Conservation (phyloP, 257 asterid genomes). For the Verbena officinalis region DNA sequence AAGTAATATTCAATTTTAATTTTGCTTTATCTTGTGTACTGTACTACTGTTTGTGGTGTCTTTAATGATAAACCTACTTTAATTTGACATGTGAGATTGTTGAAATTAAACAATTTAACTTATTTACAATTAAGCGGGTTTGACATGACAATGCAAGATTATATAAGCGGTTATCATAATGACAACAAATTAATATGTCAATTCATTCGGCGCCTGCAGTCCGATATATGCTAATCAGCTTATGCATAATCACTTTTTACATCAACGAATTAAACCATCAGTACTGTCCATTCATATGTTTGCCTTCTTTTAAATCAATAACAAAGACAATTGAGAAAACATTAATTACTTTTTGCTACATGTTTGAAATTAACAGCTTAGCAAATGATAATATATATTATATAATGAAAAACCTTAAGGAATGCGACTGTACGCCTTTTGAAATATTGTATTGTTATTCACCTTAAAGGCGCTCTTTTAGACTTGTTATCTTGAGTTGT, state of each 20-base stretch:
- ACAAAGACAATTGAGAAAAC: no score
- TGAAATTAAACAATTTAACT: not conserved
- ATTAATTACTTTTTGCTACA: not conserved
- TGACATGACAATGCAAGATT: not conserved
- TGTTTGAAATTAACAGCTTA: not conserved
- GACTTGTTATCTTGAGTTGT: no score
- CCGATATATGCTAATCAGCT: slow-evolving; percentile 19
- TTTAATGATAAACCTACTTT: slow-evolving; percentile 6
- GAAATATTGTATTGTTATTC: no score
- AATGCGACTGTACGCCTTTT: no score
- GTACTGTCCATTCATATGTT: not conserved
- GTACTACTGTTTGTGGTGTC: not conserved
- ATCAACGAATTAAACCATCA: not conserved
- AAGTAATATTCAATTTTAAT: not conserved
- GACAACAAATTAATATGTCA: slow-evolving; percentile 11
- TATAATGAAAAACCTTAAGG: no score
- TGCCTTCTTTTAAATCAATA: not conserved
- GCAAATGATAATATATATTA: not conserved
- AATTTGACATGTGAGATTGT: not conserved
- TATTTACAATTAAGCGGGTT: not conserved
- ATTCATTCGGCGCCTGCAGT: slow-evolving; percentile 18
- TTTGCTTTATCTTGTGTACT: not conserved
- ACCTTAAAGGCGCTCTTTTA: no score
- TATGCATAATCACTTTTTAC: not conserved
- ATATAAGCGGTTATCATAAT: not conserved